Conservation (phyloP, 208 protist species). For the Novymonas esmeraldas region DNA sequence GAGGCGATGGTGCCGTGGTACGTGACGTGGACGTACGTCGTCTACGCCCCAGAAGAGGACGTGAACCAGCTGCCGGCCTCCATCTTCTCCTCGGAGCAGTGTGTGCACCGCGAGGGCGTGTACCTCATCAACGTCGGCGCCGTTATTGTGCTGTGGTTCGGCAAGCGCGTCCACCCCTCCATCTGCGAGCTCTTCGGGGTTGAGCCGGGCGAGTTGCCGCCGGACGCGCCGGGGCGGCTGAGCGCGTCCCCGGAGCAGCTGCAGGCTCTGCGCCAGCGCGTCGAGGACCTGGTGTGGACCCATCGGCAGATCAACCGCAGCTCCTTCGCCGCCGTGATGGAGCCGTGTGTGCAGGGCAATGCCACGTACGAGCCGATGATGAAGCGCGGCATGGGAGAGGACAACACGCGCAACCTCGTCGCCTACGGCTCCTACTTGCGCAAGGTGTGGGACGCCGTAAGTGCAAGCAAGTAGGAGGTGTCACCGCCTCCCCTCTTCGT, state of each 20-base stretch:
- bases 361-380: constrained; percentile 61
- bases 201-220: constrained; percentile 20
- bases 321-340: constrained; percentile 43
- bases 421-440: constrained; percentile 73
- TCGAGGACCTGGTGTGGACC: constrained; percentile 53
- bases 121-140: constrained; percentile 64
- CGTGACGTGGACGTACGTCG: constrained; percentile 70
- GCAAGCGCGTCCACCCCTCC: constrained; percentile 41
- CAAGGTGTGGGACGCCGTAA: constrained; percentile 59
- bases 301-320: constrained; percentile 36
- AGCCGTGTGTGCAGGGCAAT: constrained; percentile 60
- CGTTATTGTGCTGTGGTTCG: constrained; percentile 80
- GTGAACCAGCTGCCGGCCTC: constrained; percentile 51
- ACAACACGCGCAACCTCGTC: constrained; percentile 52
- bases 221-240: constrained; percentile 21
- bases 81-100: constrained; percentile 63
- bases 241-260: constrained; percentile 54
- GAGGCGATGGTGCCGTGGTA: constrained; percentile 72
- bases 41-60: constrained; percentile 62
- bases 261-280: constrained; percentile 51
- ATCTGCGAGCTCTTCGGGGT: constrained; percentile 60
- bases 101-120: constrained; percentile 59
- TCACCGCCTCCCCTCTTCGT: no score
- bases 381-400: constrained; percentile 73
- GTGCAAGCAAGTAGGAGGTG: constrained; percentile 23